phyloP scores from a whole-genome alignment of 306 rosid species.

The Glycine soja region DNA sequence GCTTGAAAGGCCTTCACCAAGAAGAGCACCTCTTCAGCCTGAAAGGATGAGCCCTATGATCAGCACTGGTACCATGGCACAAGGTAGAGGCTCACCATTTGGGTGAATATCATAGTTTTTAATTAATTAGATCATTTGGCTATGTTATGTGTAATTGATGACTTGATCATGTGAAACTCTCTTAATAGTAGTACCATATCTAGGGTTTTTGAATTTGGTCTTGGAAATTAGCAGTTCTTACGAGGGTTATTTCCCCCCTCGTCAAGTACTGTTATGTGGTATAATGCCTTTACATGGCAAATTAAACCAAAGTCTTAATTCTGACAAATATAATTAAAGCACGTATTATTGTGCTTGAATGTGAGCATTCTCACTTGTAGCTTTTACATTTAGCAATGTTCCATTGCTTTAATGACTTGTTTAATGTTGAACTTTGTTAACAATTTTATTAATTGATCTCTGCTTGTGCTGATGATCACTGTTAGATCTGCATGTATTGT shows the following conservation, averaged over 20 bases:
- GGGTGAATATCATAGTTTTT: slow-evolving; percentile 53
- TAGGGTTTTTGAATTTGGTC: slow-evolving; percentile 59
- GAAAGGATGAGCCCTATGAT: slow-evolving; percentile 87
- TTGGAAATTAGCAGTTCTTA: slow-evolving; percentile 48
- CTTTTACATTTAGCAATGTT: slow-evolving; percentile 14
- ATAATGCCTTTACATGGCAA: slow-evolving; percentile 76
- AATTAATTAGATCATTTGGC: slow-evolving; percentile 23
- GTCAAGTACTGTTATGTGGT: slow-evolving; percentile 51
- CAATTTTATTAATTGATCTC: background rate
- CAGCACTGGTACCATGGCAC: slow-evolving; percentile 59
- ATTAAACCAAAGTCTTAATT: slow-evolving; percentile 45
- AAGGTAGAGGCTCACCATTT: slow-evolving; percentile 75
- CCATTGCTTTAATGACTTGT: background rate
- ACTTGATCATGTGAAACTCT: slow-evolving; percentile 47
- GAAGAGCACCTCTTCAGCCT: slow-evolving; percentile 58
- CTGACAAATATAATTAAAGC: slow-evolving; percentile 50
- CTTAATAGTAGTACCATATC: slow-evolving; percentile 34
- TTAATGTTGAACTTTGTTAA: slow-evolving; percentile 30
- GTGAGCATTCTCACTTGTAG: slow-evolving; percentile 52
- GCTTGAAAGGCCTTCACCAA: slow-evolving; percentile 88
- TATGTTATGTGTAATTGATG: slow-evolving; percentile 51
- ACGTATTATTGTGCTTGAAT: slow-evolving; percentile 51
- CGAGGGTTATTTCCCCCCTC: slow-evolving; percentile 46
- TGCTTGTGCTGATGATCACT: too few species aligned
- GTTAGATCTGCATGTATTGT: slow-evolving; percentile 28